phyloP scores from a whole-genome alignment of 2,329 filamentous ascomycete species.

The Westerdykella aurantiaca region DNA sequence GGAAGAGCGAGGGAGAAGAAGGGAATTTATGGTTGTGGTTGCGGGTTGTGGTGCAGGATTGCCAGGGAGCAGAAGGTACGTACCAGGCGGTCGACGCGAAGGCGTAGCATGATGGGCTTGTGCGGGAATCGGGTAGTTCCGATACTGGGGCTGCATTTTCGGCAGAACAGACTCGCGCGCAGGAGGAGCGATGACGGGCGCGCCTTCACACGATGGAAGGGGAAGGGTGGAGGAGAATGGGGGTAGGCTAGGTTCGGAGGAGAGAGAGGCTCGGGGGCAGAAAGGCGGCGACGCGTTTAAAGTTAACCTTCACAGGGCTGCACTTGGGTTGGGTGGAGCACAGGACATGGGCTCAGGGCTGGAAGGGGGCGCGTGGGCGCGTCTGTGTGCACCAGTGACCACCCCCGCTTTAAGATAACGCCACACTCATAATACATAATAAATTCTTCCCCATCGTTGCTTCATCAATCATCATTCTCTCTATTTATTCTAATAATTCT shows the following conservation, averaged over 20 bases:
- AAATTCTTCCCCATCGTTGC: too few species aligned
- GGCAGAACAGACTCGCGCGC: constrained; percentile 13
- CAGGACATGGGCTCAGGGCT: constrained; percentile 1
- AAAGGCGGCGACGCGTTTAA: too few species aligned
- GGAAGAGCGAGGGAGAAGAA: constrained; percentile 12
- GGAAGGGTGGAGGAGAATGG: constrained; percentile 10
- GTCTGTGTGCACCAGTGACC: background rate
- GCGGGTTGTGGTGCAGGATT: constrained; percentile 4
- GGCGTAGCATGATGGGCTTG: constrained; percentile 35
- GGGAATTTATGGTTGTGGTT: constrained; percentile 9
- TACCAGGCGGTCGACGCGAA: constrained; percentile 42
- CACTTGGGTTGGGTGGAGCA: background rate
- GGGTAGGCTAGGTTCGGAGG: too few species aligned
- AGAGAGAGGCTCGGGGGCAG: too few species aligned
- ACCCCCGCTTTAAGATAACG: too few species aligned
- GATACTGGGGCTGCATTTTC: constrained; percentile 43
- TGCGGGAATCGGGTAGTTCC: constrained; percentile 41
- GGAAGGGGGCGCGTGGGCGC: background rate
- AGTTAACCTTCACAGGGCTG: background rate
- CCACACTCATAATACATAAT: too few species aligned
- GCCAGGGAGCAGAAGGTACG: constrained; percentile 11
- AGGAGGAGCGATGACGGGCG: constrained; percentile 26
- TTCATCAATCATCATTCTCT: too few species aligned
- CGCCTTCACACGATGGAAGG: constrained; percentile 20
- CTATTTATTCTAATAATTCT: too few species aligned